Evolutionary conservation across 306 rosid genomes (phyloP).

Genomic region (Parietaria judaica): DNA sequence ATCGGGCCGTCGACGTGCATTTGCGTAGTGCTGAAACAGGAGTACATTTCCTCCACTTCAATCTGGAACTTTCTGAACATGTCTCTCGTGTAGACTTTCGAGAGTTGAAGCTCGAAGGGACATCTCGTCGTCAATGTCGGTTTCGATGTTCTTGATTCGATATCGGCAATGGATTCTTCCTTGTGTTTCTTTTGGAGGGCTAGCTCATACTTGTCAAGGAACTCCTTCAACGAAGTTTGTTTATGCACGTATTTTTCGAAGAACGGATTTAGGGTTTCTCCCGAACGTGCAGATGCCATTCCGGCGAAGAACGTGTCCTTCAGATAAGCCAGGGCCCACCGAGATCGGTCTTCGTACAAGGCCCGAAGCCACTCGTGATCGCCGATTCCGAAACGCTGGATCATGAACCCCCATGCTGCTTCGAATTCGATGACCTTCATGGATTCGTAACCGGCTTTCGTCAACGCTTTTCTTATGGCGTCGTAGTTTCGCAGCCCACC

Average conservation of each 20-base stretch:
- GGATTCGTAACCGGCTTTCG: background rate
- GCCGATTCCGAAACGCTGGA: background rate
- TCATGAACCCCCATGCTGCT: constrained; percentile 13
- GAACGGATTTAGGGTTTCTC: constrained; percentile 28
- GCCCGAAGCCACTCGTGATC: background rate
- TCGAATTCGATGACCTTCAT: background rate
- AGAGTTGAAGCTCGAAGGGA: constrained; percentile 42
- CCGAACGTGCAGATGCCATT: constrained; percentile 25
- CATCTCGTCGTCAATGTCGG: constrained; percentile 32
- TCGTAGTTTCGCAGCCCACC: background rate
- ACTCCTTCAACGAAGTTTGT: constrained; percentile 21
- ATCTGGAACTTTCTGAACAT: constrained; percentile 38
- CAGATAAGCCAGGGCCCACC: background rate
- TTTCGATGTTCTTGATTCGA: constrained; percentile 14
- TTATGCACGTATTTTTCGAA: constrained; percentile 37
- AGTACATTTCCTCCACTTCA: constrained; percentile 44
- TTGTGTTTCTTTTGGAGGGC: constrained; percentile 26
- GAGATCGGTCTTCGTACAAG: background rate
- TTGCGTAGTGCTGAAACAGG: constrained; percentile 39
- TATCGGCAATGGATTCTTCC: constrained; percentile 39
- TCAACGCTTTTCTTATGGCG: no score
- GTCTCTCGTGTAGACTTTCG: constrained; percentile 23
- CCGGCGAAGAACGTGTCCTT: constrained; percentile 24
- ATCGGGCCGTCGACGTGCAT: constrained; percentile 14
- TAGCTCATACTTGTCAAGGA: constrained; percentile 26